Conservation (phyloP, 768 basidiomycete species). For the Gymnopilus junonius region DNA sequence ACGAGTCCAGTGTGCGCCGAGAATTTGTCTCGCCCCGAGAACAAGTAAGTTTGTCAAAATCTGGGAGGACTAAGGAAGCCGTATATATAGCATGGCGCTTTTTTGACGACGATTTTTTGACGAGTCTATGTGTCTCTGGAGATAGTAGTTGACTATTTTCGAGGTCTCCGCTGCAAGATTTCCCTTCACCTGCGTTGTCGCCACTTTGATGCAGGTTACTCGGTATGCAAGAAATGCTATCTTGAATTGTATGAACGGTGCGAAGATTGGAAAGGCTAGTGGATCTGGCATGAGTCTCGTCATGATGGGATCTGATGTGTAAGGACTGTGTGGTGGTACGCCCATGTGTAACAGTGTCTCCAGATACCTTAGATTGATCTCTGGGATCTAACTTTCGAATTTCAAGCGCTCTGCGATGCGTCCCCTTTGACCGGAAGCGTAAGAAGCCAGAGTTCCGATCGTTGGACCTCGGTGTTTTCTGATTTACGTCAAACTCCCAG, state of each 20-base stretch:
- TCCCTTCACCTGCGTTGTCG: background rate
- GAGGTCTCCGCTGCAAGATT: background rate
- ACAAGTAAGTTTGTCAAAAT: conserved; percentile 18
- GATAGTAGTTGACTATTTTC: conserved; percentile 5
- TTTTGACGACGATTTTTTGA: conserved; percentile 19
- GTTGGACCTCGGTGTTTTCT: background rate
- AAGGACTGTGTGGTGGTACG: conserved; percentile 17
- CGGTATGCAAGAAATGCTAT: background rate
- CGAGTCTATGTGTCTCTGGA: conserved; percentile 13
- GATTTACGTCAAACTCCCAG: conserved; percentile 15
- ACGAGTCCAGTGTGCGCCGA: background rate
- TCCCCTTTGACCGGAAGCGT: background rate
- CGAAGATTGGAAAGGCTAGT: conserved; percentile 12
- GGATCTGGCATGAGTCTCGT: conserved; percentile 9
- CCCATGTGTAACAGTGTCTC: conserved; percentile 1
- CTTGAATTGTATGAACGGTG: background rate
- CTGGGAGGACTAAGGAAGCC: conserved; percentile 30
- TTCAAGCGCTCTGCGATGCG: background rate
- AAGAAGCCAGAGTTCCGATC: background rate
- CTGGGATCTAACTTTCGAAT: background rate
- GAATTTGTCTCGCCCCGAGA: background rate
- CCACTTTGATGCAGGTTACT: background rate
- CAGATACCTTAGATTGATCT: background rate
- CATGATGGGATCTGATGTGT: conserved; percentile 8
- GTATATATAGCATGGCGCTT: conserved; percentile 46